phyloP scores from a whole-genome alignment of 352 stramenopile genomes.

The Pythium aristosporum region DNA sequence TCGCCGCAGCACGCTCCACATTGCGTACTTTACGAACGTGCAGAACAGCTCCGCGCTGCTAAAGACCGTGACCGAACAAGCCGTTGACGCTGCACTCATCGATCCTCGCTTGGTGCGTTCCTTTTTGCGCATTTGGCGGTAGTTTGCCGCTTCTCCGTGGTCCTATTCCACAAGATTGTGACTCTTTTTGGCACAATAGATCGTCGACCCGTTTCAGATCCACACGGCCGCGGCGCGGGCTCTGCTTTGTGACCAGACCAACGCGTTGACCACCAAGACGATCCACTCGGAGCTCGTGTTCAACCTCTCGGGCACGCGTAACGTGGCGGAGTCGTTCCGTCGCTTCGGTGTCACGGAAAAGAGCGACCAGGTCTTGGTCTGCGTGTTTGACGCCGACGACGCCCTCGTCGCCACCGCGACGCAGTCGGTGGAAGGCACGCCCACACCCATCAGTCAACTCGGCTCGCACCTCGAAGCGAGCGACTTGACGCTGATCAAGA shows the following conservation, averaged over 20 bases:
- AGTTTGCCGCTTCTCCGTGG: not conserved
- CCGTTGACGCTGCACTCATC: constrained; percentile 71
- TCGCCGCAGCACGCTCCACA: constrained; percentile 56
- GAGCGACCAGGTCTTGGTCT: constrained; percentile 64
- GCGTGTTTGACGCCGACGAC: constrained; percentile 71
- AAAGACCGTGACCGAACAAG: constrained; percentile 56
- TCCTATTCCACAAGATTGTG: not conserved
- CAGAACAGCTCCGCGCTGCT: constrained; percentile 63
- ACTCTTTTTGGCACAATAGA: constrained; percentile 28
- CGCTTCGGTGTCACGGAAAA: constrained; percentile 67
- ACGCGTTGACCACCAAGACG: constrained; percentile 65
- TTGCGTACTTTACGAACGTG: constrained; percentile 70
- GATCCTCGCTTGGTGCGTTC: constrained; percentile 63
- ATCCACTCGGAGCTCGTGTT: constrained; percentile 85
- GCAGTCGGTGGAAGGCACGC: constrained; percentile 53
- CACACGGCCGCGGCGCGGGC: constrained; percentile 67
- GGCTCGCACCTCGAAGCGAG: constrained; percentile 44
- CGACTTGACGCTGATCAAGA: constrained; percentile 63
- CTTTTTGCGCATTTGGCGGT: not conserved
- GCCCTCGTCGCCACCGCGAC: constrained; percentile 32
- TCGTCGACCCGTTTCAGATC: constrained; percentile 76
- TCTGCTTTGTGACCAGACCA: constrained; percentile 62
- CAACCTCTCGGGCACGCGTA: constrained; percentile 81
- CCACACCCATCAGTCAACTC: constrained; percentile 43
- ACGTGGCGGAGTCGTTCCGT: constrained; percentile 82